Evolutionary conservation across 2,329 filamentous ascomycete species (phyloP), one percentile per base, ranked within the genome.

Genomic region (Fusarium lateritium): DNA sequence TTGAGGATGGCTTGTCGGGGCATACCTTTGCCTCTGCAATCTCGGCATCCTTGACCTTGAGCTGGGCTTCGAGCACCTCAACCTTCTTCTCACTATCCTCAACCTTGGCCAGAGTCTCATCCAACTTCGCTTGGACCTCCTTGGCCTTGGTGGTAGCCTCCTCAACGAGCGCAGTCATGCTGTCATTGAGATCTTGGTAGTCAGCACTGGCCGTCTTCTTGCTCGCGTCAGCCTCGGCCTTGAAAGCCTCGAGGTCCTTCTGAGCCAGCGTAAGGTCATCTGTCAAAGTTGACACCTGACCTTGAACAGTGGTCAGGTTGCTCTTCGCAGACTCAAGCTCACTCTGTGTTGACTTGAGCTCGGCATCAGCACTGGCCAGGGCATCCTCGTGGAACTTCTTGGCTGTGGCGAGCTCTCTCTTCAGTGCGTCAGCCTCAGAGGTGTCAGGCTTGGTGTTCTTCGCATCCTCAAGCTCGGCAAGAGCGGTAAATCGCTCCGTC

Each of bases 41-140:
- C 78, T 91, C 88, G 40, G 88, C 88, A 42, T 90, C 87, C 80
- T 87, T 89, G 53, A 90, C 86, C 80, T 86, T 89, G 68, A 88
- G 79, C 73, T 86, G 85, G 36, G 86, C 85, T 69, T 85, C 82
- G 73, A 85, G 75, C 70, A 86, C 83, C 56, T 83, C 83, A 31
- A 83, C 73, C 77, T 81, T 84, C 77, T 80, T 83, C 65, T 81
- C 80, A 56, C 80, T 81, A 61, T 87, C 83, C 65, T 83, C 81
- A 2, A 85, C 77, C 73, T 83, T 80, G 57, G 61, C 68, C 19
- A 78, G 79, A 56, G 85, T 76, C 36, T 82, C 82, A 15, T 84
- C 80, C 45, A 86, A 79, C 78, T 84, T 81, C 57, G 83, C 79
- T 75, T 87, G 83, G 45, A 83, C 79, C 19, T 81, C 81, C 83